Conservation (phyloP, 345 rosid species). For the Eucalyptus cloeziana region DNA sequence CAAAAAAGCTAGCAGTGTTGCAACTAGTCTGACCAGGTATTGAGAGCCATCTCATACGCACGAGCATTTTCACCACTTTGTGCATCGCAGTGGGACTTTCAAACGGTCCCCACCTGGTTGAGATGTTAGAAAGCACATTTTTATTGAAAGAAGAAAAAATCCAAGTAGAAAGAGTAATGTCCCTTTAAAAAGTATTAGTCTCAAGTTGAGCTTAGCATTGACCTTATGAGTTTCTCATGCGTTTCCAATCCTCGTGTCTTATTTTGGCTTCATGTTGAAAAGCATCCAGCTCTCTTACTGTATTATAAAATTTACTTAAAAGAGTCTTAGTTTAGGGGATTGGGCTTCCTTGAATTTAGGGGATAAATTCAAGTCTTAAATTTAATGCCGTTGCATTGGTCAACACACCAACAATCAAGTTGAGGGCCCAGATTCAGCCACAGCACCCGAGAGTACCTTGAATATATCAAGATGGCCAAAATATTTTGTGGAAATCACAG, state of each 20-base stretch:
- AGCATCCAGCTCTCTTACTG: background rate
- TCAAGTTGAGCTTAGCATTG: background rate
- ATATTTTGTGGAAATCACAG: too few relatives aligned
- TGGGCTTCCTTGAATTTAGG: background rate
- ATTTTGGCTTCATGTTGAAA: too few relatives aligned
- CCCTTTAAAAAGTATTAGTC: background rate
- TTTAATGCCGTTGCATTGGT: too few relatives aligned
- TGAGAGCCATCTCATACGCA: too few relatives aligned
- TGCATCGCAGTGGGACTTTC: background rate
- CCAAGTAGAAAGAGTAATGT: background rate
- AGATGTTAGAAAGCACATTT: background rate
- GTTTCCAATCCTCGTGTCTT: background rate
- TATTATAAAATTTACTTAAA: too few relatives aligned
- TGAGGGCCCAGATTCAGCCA: too few relatives aligned
- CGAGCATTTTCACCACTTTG: background rate
- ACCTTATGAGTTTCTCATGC: background rate
- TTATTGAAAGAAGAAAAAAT: background rate
- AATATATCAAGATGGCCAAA: too few relatives aligned
- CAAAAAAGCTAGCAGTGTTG: too few relatives aligned
- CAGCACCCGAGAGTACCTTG: too few relatives aligned
- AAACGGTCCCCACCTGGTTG: background rate
- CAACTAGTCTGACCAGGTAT: too few relatives aligned
- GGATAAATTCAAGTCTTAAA: too few relatives aligned
- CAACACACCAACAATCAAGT: too few relatives aligned
- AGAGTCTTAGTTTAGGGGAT: background rate